A percentile compares a stretch with the other conserved stretches of the same genome.
Conservation (phyloP, 805 yeast species). For the Sugiyamaella lignohabitans region DNA sequence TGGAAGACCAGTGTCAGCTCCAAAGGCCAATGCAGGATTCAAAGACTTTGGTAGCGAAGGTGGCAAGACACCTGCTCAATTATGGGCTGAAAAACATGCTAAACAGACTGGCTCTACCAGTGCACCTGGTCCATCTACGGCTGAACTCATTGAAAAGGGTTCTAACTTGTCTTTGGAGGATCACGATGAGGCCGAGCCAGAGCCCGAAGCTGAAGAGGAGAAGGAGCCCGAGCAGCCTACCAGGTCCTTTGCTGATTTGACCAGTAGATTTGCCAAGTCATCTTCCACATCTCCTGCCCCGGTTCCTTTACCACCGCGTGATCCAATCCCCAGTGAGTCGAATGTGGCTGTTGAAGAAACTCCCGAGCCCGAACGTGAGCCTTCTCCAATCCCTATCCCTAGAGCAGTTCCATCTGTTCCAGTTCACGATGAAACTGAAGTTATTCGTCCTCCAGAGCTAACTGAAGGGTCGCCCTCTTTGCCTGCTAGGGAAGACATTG, state of each 20-base stretch:
- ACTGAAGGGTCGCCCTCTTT: conserved; percentile 20
- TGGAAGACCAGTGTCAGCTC: conserved; percentile 24
- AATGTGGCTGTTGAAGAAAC: background rate
- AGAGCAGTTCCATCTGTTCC: background rate
- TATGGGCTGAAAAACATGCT: conserved; percentile 91
- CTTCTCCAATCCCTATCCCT: background rate
- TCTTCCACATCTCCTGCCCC: conserved; percentile 14
- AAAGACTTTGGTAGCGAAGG: conserved; percentile 60
- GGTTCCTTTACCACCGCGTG: conserved; percentile 8
- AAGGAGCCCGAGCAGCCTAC: conserved; percentile 16
- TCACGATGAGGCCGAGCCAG: background rate
- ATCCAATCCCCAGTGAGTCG: background rate
- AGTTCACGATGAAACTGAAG: conserved; percentile 8
- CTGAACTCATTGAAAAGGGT: conserved; percentile 20
- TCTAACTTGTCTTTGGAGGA: conserved; percentile 12
- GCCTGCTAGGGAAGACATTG: conserved; percentile 13
- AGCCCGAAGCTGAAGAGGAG: conserved; percentile 2
- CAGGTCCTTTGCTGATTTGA: conserved; percentile 24
- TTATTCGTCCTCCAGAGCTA: conserved; percentile 10
- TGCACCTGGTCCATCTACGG: conserved; percentile 26
- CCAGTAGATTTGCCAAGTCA: conserved; percentile 23
- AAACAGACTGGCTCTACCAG: conserved; percentile 32
- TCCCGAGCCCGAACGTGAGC: conserved; percentile 21
- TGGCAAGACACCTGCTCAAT: conserved; percentile 90
- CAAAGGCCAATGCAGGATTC: conserved; percentile 19